phyloP scores from a whole-genome alignment of 441 rosid species.

The Hura crepitans region DNA sequence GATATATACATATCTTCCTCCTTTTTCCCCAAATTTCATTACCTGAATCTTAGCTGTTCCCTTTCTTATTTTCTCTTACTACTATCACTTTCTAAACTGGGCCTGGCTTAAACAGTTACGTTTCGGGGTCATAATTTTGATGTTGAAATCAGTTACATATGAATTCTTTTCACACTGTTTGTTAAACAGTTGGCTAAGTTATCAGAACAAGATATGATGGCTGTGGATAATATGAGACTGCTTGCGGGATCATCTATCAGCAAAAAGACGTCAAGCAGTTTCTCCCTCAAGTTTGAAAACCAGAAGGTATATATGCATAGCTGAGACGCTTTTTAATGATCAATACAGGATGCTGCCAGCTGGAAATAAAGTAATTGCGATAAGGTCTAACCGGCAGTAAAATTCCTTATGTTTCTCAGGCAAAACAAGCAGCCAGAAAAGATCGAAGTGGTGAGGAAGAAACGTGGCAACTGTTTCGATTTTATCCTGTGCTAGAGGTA shows the following conservation, averaged over 20 bases:
- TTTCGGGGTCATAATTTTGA: not conserved
- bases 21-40: not conserved
- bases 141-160: not conserved
- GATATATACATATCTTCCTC: not conserved
- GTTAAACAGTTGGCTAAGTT: slow-evolving; percentile 69
- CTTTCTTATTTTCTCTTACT: not conserved
- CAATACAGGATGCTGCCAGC: not conserved
- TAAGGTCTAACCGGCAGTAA: slow-evolving; percentile 14
- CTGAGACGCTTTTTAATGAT: slow-evolving; percentile 11
- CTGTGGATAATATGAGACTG: slow-evolving; percentile 74
- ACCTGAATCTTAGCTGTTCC: not conserved
- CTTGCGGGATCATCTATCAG: slow-evolving; percentile 62
- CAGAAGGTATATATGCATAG: slow-evolving; percentile 54
- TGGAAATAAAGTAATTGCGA: not conserved
- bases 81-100: too few species aligned
- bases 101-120: too few species aligned
- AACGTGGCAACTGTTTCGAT: slow-evolving; percentile 89
- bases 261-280: slow-evolving; percentile 54
- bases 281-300: slow-evolving; percentile 80
- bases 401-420: slow-evolving; percentile 45
- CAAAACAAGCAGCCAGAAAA: slow-evolving; percentile 70
- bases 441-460: slow-evolving; percentile 68
- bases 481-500: slow-evolving; percentile 95
- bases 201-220: slow-evolving; percentile 68
- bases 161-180: not conserved